These are phyloP conservation scores for Myrica gale DNA, from an alignment of 306 rosid genomes.

Conservation along the genomic window DNA sequence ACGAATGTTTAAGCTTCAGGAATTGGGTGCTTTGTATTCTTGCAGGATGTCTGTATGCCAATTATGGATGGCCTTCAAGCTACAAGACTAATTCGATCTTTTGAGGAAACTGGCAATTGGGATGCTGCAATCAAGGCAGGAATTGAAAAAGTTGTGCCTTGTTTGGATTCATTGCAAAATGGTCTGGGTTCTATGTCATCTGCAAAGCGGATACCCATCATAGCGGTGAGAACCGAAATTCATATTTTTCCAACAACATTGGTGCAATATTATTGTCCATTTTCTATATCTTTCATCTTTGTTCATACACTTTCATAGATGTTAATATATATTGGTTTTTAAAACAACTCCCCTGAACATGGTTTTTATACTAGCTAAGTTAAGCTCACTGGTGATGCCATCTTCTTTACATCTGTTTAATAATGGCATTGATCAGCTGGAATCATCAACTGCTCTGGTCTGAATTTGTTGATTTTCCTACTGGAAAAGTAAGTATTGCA, in stretches of 20 bases:
- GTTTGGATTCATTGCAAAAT: slow-evolving; percentile 27
- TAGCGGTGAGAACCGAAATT: slow-evolving; percentile 58
- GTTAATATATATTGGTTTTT: neutral
- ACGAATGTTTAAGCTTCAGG: slow-evolving; percentile 4
- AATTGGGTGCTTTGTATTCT: neutral
- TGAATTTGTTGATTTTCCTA: neutral
- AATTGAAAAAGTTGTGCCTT: slow-evolving; percentile 37
- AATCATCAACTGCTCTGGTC: neutral
- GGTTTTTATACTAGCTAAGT: neutral
- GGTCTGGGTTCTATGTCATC: slow-evolving; percentile 25
- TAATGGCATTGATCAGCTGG: neutral
- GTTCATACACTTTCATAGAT: neutral
- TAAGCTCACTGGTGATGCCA: neutral
- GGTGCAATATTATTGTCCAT: neutral
- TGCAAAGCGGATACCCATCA: slow-evolving; percentile 55
- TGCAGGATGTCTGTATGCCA: slow-evolving; percentile 94
- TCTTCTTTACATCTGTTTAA: neutral
- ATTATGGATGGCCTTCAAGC: slow-evolving; percentile 92
- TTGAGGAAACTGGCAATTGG: slow-evolving; percentile 87
- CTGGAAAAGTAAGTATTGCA: neutral
- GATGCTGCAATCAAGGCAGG: slow-evolving; percentile 73
- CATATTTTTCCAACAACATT: neutral
- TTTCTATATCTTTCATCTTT: slow-evolving; percentile 4
- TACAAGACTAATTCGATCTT: slow-evolving; percentile 81
- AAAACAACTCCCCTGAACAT: neutral